phyloP scores from a whole-genome alignment of 2,329 filamentous ascomycete genomes.

The Penicillium sp. region DNA sequence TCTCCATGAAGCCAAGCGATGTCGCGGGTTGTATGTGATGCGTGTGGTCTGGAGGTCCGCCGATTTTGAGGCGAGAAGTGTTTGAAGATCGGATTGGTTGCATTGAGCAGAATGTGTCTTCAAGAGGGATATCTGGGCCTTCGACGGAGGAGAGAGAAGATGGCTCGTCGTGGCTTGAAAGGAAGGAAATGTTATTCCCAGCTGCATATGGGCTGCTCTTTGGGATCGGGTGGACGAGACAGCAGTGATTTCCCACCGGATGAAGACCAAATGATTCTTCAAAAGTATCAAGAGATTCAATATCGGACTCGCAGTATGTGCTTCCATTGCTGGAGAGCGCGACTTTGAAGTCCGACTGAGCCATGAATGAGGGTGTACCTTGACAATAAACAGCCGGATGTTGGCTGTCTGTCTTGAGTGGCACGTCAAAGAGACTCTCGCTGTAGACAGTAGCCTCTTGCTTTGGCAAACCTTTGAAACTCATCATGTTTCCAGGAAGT shows the following conservation, averaged over 20 bases:
- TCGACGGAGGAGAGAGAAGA: slow-evolving; percentile 14
- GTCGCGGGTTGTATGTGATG: background rate
- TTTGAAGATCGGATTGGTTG: background rate
- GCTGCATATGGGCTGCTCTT: slow-evolving; percentile 1
- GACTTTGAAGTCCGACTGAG: background rate
- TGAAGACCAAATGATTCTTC: background rate
- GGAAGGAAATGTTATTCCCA: slow-evolving; percentile 12
- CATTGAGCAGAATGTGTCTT: background rate
- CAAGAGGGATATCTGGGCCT: background rate
- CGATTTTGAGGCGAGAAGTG: background rate
- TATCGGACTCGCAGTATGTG: slow-evolving; percentile 1
- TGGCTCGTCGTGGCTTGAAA: slow-evolving; percentile 6
- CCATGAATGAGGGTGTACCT: background rate
- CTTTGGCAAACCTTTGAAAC: background rate
- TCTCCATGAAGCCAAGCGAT: background rate
- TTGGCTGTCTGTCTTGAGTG: background rate
- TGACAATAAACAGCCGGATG: background rate
- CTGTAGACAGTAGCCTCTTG: background rate
- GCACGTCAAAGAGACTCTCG: background rate
- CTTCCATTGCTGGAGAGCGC: background rate
- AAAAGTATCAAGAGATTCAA: background rate
- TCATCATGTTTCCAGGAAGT: background rate
- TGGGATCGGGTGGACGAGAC: slow-evolving; percentile 16
- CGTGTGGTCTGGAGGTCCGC: background rate
- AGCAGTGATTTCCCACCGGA: background rate